Evolutionary conservation across 768 basidiomycete species (phyloP).

Genomic region (Podaxis sp.): DNA sequence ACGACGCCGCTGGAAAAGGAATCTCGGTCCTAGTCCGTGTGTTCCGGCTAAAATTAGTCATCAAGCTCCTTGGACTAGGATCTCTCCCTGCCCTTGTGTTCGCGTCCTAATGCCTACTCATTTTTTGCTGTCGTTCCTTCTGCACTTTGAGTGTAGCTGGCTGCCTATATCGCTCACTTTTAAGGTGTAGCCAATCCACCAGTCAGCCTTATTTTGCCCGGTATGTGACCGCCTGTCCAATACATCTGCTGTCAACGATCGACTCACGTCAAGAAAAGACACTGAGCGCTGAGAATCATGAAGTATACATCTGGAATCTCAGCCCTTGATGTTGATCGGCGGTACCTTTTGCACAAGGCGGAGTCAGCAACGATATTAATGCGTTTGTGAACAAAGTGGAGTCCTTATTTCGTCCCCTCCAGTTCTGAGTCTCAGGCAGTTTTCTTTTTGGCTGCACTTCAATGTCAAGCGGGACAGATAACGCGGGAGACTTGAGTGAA

Average conservation of each 20-base stretch:
- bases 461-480: background rate
- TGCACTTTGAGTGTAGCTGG: no score
- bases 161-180: background rate
- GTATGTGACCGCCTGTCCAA: background rate
- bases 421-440: background rate
- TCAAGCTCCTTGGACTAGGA: background rate
- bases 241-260: background rate
- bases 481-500: background rate
- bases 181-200: background rate
- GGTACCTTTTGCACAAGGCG: background rate
- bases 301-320: no score
- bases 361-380: background rate
- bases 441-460: background rate
- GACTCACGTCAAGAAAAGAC: background rate
- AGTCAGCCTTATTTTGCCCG: background rate
- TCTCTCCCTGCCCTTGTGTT: background rate
- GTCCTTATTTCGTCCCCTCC: background rate
- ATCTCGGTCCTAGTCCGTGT: background rate
- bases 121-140: no score
- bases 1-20: background rate
- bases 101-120: background rate
- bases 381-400: background rate
- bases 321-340: background rate
- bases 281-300: background rate
- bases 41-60: conserved; percentile 12